Conservation (phyloP, 192 early-diverging fungal genomes). For the Backusella mclennaniae region DNA sequence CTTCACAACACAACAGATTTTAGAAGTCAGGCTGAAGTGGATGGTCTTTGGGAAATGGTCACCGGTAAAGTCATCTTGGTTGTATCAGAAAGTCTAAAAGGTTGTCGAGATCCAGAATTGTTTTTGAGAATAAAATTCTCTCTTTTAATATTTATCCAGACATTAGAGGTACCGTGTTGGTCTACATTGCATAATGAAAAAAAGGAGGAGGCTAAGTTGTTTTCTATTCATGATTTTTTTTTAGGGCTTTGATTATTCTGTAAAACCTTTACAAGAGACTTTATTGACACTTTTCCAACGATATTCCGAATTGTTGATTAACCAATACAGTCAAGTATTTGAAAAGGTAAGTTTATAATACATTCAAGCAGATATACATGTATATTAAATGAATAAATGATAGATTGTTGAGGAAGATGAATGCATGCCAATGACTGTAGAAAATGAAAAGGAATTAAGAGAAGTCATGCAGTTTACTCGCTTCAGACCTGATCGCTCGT, state of each 20-base stretch:
- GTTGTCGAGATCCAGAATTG: conserved; percentile 75
- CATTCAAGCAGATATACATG: neutral
- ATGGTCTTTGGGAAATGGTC: conserved; percentile 86
- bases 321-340: conserved; percentile 62
- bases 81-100: conserved; percentile 75
- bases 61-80: conserved; percentile 79
- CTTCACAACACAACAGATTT: conserved; percentile 88
- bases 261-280: conserved; percentile 65
- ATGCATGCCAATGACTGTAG: conserved; percentile 74
- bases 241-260: conserved; percentile 73
- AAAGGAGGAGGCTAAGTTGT: neutral
- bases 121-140: conserved; percentile 77
- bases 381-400: neutral
- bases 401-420: conserved; percentile 82
- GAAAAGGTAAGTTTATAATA: conserved; percentile 51
- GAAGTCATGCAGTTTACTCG: conserved; percentile 62
- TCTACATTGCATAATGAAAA: conserved; percentile 4
- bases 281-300: conserved; percentile 76
- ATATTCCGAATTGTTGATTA: conserved; percentile 76
- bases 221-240: neutral
- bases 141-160: conserved; percentile 88
- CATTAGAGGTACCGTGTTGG: conserved; percentile 66
- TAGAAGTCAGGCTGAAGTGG: conserved; percentile 80
- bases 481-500: conserved; percentile 52
- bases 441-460: conserved; percentile 61